These are phyloP conservation scores for Lentinula detonsa DNA, from an alignment of 768 basidiomycete species.

Conservation along the genomic window DNA sequence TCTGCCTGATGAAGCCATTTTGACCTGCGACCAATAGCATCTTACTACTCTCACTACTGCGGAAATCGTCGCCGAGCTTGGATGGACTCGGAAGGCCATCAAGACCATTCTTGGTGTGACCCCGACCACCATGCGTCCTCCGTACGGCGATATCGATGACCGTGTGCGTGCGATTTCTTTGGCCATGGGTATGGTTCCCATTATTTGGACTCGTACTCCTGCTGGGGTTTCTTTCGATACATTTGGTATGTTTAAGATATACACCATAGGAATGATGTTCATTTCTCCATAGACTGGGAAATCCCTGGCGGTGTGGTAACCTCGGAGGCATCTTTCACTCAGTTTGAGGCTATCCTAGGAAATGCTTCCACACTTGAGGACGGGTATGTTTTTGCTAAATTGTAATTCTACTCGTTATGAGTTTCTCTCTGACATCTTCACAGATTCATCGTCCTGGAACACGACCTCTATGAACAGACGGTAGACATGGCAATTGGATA, in stretches of 20 bases:
- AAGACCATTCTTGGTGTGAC: constrained; percentile 69
- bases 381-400: constrained; percentile 35
- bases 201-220: constrained; percentile 80
- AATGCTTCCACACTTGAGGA: constrained; percentile 56
- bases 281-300: constrained; percentile 63
- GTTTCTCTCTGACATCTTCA: background rate
- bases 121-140: constrained; percentile 74
- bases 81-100: constrained; percentile 88
- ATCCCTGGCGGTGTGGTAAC: constrained; percentile 72
- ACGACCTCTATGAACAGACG: constrained; percentile 79
- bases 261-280: background rate
- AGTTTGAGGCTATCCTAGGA: constrained; percentile 69
- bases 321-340: constrained; percentile 58
- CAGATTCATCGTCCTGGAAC: constrained; percentile 85
- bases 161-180: constrained; percentile 86
- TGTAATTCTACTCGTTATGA: background rate
- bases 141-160: constrained; percentile 86
- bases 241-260: constrained; percentile 39
- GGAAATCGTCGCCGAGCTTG: constrained; percentile 89
- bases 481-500: constrained; percentile 90
- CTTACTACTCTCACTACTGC: constrained; percentile 69
- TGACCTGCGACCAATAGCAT: constrained; percentile 27
- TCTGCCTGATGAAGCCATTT: constrained; percentile 5
- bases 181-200: constrained; percentile 88
- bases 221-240: constrained; percentile 58